phyloP scores from a whole-genome alignment of 2,329 filamentous ascomycete species.

The Fusarium denticulatum region DNA sequence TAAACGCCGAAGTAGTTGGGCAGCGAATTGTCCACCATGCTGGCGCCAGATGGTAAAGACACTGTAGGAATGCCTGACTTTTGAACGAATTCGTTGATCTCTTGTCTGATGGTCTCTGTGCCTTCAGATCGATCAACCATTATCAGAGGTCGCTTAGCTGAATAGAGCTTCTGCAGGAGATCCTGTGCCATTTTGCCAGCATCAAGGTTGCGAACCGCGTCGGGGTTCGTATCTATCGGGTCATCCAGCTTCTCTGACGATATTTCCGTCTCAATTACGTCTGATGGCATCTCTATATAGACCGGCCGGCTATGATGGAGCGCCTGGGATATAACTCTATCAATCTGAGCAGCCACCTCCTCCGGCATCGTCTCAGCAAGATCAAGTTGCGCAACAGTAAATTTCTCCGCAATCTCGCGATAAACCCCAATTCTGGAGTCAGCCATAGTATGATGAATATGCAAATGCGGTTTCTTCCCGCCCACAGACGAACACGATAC shows the following conservation, averaged over 20 bases:
- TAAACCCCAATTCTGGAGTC: background rate
- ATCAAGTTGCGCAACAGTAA: conserved; percentile 11
- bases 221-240: background rate
- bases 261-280: background rate
- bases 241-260: background rate
- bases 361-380: background rate
- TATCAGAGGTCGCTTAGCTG: background rate
- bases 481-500: rapidly evolving
- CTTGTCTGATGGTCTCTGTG: background rate
- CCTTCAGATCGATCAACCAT: background rate
- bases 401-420: conserved; percentile 7
- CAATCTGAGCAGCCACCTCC: background rate
- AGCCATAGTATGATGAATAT: conserved; percentile 12
- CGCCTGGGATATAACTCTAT: background rate
- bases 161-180: background rate
- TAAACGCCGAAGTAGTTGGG: conserved; percentile 15
- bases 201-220: background rate
- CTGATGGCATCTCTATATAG: conserved; percentile 13
- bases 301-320: background rate
- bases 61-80: background rate
- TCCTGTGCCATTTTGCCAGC: rapidly evolving
- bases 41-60: background rate
- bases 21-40: background rate
- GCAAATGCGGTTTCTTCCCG: background rate
- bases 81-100: background rate